These are phyloP conservation scores for Neofusicoccum kwambonambiense DNA, from an alignment of 2,329 filamentous ascomycete genomes.

Conservation along the genomic window DNA sequence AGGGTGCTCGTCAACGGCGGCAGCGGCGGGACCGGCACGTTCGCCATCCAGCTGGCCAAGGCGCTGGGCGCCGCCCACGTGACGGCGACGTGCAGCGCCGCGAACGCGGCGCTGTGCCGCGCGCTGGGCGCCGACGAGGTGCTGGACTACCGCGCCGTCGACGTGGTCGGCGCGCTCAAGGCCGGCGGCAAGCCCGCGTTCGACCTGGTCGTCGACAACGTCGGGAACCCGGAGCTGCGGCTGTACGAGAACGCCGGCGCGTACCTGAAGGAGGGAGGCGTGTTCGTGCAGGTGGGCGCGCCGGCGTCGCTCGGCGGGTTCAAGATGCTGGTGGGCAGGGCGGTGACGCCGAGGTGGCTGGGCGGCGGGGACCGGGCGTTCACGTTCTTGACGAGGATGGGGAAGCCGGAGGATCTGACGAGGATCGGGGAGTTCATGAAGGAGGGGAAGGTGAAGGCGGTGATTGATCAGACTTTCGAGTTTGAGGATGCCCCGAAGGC, in stretches of 20 bases:
- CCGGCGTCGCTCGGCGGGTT: background rate
- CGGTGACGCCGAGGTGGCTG: background rate
- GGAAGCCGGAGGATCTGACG: background rate
- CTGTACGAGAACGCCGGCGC: background rate
- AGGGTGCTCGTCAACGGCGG: background rate
- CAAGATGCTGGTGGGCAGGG: background rate
- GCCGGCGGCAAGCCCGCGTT: slow-evolving; percentile 26
- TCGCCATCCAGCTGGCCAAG: slow-evolving; percentile 57
- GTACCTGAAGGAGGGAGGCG: background rate
- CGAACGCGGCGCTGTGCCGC: slow-evolving; percentile 58
- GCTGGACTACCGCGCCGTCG: slow-evolving; percentile 54
- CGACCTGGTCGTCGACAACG: slow-evolving; percentile 40
- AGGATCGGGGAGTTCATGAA: background rate
- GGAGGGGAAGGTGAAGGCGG: slow-evolving; percentile 49
- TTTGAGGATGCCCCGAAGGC: slow-evolving; percentile 59
- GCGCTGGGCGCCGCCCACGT: slow-evolving; percentile 56
- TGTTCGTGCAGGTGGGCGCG: background rate
- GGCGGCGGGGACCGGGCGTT: background rate
- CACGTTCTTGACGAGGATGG: background rate
- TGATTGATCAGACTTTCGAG: slow-evolving; percentile 56
- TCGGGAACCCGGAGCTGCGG: slow-evolving; percentile 23
- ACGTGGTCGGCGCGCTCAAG: background rate
- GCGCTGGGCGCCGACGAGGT: slow-evolving; percentile 63
- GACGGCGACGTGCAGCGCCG: slow-evolving; percentile 57
- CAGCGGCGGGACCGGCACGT: background rate